Base-by-base conservation (phyloP, 2,329 filamentous ascomycete species). In the Monosporascus sp. region DNA sequence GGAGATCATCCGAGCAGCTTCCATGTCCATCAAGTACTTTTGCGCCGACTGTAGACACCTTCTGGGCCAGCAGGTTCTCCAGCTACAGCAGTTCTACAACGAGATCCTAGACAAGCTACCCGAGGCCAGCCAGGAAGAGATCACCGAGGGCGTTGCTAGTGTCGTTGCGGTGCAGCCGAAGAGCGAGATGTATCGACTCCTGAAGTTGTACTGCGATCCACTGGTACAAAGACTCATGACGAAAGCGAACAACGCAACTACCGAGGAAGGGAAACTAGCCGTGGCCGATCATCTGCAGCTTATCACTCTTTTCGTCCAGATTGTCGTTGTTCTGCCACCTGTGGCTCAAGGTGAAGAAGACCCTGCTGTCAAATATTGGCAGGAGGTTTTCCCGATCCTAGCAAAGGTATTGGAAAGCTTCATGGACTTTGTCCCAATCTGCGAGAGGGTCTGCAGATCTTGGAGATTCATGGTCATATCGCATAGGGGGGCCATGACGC, bases 381-480 rank as follows among this genome's bases (percentile, higher is more conserved):
- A 93, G 63, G 92, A 97, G 68, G 88, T 97, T 20, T 91, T 97
- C 69, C 89, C 91, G 0, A 85, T 97, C 40, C 78, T 97, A 55
- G 85, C 89, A 8, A 90, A 88, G 7, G 89, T 99, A 55, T 80
- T 95, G 52, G 88, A 95, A 64, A 93, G 87, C 67, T 99, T 97
- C 68, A 82, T 92, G 57, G 78, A 81, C 62, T 97, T 92, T 62
- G 80, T 86, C 16, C 93, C 94, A 3, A 95, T 99, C 55, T 88
- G 95, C 60, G 94, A 99, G 75, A 82, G 93, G 43, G 84, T 99
- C 26, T 97, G 93, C 72, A 85, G 93, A 58, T 97, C 90, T 77
- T 99, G 93, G 91, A 85, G 95, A 58, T 89, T 93, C 69, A 97
- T 97, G 89, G 84, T 99, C 40, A 91, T 97, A 55, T 96, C 92